phyloP scores from a whole-genome alignment of 169 alveolate genomes.

The Plasmodium cynomolgi region DNA sequence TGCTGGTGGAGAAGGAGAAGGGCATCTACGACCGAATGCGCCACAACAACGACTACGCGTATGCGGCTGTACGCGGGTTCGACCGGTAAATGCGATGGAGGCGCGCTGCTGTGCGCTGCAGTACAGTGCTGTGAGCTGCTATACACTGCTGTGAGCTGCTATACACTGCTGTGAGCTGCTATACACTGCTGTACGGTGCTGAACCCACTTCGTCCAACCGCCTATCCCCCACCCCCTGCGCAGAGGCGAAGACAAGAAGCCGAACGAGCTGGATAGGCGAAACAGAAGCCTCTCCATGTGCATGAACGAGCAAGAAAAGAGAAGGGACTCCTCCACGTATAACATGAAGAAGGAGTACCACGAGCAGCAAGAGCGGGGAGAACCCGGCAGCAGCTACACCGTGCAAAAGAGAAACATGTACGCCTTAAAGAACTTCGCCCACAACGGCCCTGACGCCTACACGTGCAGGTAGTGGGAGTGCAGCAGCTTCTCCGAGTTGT shows the following conservation, averaged over 20 bases:
- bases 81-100: constrained; percentile 29
- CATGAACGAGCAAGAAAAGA: constrained; percentile 39
- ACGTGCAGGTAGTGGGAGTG: constrained; percentile 27
- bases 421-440: constrained; percentile 28
- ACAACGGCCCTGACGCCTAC: constrained; percentile 29
- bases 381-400: background rate
- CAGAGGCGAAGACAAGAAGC: constrained; percentile 11
- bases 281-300: constrained; percentile 61
- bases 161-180: background rate
- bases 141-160: background rate
- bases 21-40: constrained; percentile 33
- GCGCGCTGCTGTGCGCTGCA: background rate
- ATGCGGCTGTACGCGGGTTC: constrained; percentile 14
- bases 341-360: constrained; percentile 26
- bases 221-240: background rate
- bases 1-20: constrained; percentile 57
- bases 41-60: constrained; percentile 21
- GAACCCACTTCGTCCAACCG: background rate
- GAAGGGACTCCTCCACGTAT: constrained; percentile 7
- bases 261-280: constrained; percentile 37
- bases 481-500: background rate
- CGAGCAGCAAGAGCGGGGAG: background rate
- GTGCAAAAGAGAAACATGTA: constrained; percentile 33
- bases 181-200: background rate
- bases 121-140: background rate